These are phyloP conservation scores for Serendipita sp. DNA, from an alignment of 768 basidiomycete species.

Conservation along the genomic window DNA sequence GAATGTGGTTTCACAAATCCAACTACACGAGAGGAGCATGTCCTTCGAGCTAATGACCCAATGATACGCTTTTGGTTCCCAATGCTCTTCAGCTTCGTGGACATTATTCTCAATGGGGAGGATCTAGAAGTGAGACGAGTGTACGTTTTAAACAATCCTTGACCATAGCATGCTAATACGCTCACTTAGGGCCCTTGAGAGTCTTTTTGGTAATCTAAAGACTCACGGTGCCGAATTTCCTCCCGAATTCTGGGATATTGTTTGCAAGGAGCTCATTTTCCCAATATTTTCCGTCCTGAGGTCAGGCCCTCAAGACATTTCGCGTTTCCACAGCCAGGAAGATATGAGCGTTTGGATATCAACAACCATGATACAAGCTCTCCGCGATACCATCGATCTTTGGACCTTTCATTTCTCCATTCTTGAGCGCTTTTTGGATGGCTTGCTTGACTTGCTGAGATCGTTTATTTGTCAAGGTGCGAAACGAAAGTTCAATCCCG, in stretches of 20 bases:
- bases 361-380: constrained; percentile 96
- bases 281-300: constrained; percentile 95
- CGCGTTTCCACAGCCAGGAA: constrained; percentile 88
- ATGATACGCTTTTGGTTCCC: constrained; percentile 99
- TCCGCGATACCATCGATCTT: constrained; percentile 86
- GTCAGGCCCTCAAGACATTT: constrained; percentile 68
- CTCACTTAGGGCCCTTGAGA: constrained; percentile 72
- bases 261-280: constrained; percentile 91
- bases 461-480: constrained; percentile 97
- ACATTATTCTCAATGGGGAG: constrained; percentile 99
- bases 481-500: constrained; percentile 11
- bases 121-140: constrained; percentile 91
- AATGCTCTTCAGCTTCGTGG: constrained; percentile 91
- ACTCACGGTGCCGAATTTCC: constrained; percentile 72
- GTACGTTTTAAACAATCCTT: constrained; percentile 34
- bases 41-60: constrained; percentile 30
- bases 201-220: constrained; percentile 85
- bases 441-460: constrained; percentile 81
- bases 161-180: not conserved
- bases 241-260: constrained; percentile 92
- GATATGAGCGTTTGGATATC: constrained; percentile 99
- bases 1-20: constrained; percentile 36
- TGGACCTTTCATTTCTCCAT: constrained; percentile 92
- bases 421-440: constrained; percentile 78
- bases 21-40: constrained; percentile 26